Evolutionary conservation across 2,329 filamentous ascomycete species (phyloP).

Genomic region (Penicillium sp.): DNA sequence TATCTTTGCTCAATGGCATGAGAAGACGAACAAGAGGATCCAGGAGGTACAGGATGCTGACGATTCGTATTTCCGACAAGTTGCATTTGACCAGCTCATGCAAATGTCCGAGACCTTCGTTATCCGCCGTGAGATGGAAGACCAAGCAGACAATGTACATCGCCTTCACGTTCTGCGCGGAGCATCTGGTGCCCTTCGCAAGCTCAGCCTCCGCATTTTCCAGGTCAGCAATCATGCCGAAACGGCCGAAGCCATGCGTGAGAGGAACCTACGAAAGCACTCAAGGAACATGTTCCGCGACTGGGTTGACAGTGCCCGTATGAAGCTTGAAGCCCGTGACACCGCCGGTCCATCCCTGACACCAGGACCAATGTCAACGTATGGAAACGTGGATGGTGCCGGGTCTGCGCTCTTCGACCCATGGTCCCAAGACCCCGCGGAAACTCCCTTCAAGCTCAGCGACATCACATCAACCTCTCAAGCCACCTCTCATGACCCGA

Average conservation of each 20-base stretch:
- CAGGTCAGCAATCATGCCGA: slow-evolving; percentile 54
- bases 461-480: slow-evolving; percentile 29
- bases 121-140: slow-evolving; percentile 37
- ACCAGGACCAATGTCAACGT: slow-evolving; percentile 26
- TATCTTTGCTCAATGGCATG: slow-evolving; percentile 47
- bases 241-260: slow-evolving; percentile 54
- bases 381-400: slow-evolving; percentile 17
- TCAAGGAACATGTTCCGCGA: slow-evolving; percentile 56
- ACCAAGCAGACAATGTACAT: slow-evolving; percentile 49
- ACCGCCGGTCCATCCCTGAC: slow-evolving; percentile 31
- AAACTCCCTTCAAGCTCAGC: slow-evolving; percentile 40
- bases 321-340: slow-evolving; percentile 32
- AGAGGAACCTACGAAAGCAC: slow-evolving; percentile 57
- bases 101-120: slow-evolving; percentile 39
- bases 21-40: slow-evolving; percentile 36
- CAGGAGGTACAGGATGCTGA: slow-evolving; percentile 41
- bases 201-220: slow-evolving; percentile 60
- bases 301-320: slow-evolving; percentile 52
- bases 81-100: slow-evolving; percentile 40
- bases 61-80: slow-evolving; percentile 38
- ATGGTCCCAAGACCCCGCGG: slow-evolving; percentile 33
- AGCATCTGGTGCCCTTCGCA: slow-evolving; percentile 53
- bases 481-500: slow-evolving; percentile 28
- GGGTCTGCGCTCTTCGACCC: slow-evolving; percentile 35
- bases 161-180: slow-evolving; percentile 50